Evolutionary conservation across 345 rosid species (phyloP), one percentile per base, ranked within the genome.

Genomic region (Xanthoceras sorbifolium): DNA sequence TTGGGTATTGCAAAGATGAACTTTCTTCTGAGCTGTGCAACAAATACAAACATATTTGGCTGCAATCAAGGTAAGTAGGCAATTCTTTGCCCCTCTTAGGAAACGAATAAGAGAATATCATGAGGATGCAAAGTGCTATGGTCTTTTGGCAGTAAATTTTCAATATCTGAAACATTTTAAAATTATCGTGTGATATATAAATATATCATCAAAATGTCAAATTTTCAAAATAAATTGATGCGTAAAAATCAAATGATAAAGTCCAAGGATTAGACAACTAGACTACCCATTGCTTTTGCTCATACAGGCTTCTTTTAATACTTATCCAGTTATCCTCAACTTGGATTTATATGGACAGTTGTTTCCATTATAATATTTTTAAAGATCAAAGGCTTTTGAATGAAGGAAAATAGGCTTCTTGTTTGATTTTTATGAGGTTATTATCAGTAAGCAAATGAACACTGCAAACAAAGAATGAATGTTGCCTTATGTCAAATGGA

Each of bases 1-100:
- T 93, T 62, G 99, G 98, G 69, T 93, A 91, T 75, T 96, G 99
- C 93, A 96, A 92, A 87, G 99, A 92, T 55, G 99, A 93, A 77
- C 92, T 96, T 81, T 85, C 91, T 26, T 78, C 77, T 9, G 97
- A 92, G 88, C 80, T 96, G 85, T 90, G 87, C 91, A 86, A 88
- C 79, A 96, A 89, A 83, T 91, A 86, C 90, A 93, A 86, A 79
- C 79, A 82, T 79, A 87, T 90, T 79, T 96, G 99, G 98, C 81
- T 82, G 57, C 94, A 92, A 59, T 81, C 93, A 31, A 85, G 87
- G 98, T 92, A 85, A 31, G 81, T 64, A 79, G 52, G 74, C 22
- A 60, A 28, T 77, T 66, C 62, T 59, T 61, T 28, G 14, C 44
- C 40, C 52, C 59, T 70, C 29, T 40, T 23, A 64, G 64, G 60